A percentile compares a stretch with the other conserved stretches of the same genome.
Evolutionary conservation across 2,329 filamentous ascomycete genomes (phyloP).

Genomic region (Aspergillus persii): DNA sequence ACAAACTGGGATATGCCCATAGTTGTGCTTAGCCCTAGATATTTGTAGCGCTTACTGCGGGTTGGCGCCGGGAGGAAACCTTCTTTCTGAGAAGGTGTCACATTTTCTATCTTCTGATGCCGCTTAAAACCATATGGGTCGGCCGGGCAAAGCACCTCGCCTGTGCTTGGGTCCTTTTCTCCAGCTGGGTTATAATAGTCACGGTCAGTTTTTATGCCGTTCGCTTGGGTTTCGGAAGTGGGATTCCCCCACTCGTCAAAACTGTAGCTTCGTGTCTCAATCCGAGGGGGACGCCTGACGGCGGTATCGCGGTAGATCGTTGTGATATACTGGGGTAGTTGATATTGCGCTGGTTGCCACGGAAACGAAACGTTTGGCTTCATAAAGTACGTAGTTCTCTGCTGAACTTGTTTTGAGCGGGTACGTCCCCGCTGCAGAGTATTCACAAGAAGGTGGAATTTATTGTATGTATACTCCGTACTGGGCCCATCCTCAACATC

Average conservation of each 20-base stretch:
- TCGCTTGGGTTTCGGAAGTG: neutral
- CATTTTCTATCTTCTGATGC: constrained; percentile 2
- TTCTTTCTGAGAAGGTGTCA: neutral
- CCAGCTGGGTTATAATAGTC: neutral
- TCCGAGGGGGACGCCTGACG: neutral
- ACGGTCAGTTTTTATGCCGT: neutral
- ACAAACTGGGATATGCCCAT: neutral
- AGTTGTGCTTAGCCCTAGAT: too few relatives aligned
- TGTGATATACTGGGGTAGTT: neutral
- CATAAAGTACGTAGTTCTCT: constrained; percentile 1
- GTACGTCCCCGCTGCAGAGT: neutral
- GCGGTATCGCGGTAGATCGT: constrained; percentile 1
- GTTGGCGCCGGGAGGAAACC: neutral
- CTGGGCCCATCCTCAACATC: constrained; percentile 1
- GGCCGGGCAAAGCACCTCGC: neutral
- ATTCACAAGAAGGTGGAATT: constrained; percentile 4
- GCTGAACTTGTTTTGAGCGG: neutral
- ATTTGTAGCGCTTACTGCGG: neutral
- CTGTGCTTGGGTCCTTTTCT: neutral
- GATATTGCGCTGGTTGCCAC: constrained; percentile 4
- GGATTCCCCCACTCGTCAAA: constrained; percentile 8
- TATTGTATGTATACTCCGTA: constrained; percentile 5
- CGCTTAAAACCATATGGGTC: constrained; percentile 8
- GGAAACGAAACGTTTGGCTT: neutral
- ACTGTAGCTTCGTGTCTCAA: neutral